Conservation (phyloP, 192 early-diverging fungal species). For the Umbelopsis isabellina region DNA sequence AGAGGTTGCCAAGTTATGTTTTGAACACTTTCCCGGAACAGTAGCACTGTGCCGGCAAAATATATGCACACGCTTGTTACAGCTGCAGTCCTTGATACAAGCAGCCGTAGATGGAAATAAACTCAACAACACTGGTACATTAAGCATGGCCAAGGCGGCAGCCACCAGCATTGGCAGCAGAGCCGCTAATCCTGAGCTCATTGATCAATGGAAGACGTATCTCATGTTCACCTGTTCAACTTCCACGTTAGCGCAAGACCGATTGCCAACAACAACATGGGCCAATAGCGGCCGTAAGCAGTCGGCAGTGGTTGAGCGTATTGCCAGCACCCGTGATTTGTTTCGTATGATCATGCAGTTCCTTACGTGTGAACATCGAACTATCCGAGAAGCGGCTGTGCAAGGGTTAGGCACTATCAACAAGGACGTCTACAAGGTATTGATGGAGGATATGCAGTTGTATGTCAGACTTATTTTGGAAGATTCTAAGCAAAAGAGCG, state of each 20-base stretch:
- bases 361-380: conserved; percentile 63
- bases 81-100: conserved; percentile 63
- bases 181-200: conserved; percentile 59
- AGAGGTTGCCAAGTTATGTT: conserved; percentile 62
- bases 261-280: conserved; percentile 38
- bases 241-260: conserved; percentile 50
- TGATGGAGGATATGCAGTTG: conserved; percentile 71
- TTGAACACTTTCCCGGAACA: conserved; percentile 54
- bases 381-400: conserved; percentile 72
- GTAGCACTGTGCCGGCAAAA: conserved; percentile 55
- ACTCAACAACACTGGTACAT: conserved; percentile 50
- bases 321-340: conserved; percentile 57
- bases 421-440: conserved; percentile 61
- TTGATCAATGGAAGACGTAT: conserved; percentile 78
- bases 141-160: conserved; percentile 48
- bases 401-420: conserved; percentile 68
- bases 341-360: conserved; percentile 70
- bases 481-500: conserved; percentile 57
- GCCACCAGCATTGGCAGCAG: conserved; percentile 36
- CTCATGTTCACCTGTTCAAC: conserved; percentile 73
- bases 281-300: conserved; percentile 47
- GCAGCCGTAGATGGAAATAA: conserved; percentile 54
- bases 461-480: conserved; percentile 61
- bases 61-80: conserved; percentile 64
- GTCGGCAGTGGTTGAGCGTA: conserved; percentile 48